Evolutionary conservation across 1,284 basidiomycete genomes (phyloP).

Genomic region (Mrakiaceae sp.): DNA sequence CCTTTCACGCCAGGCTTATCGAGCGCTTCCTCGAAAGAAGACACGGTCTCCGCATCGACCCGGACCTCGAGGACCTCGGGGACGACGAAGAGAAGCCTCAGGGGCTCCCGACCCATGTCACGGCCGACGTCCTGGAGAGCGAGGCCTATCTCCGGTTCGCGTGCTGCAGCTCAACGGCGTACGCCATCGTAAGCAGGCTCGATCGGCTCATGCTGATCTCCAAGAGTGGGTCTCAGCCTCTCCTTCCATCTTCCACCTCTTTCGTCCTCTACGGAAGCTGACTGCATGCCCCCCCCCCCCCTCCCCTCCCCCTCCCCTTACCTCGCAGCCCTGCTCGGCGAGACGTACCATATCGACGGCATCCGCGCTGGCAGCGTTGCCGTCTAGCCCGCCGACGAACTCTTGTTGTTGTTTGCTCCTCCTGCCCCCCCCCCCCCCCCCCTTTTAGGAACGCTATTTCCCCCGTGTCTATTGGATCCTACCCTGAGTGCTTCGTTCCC

Average conservation of each 20-base stretch:
- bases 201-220: conserved; percentile 12
- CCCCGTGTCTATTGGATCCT: too few species aligned
- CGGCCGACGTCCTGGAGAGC: conserved; percentile 11
- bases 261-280: neutral
- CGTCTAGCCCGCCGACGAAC: too few species aligned
- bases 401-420: too few species aligned
- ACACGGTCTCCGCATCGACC: conserved; percentile 6
- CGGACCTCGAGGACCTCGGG: neutral
- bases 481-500: too few species aligned
- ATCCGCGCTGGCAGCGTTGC: neutral
- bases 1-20: neutral
- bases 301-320: neutral
- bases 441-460: too few species aligned
- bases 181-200: conserved; percentile 9
- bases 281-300: neutral
- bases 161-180: conserved; percentile 5
- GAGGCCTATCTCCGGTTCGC: conserved; percentile 14
- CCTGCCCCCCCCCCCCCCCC: too few species aligned
- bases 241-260: neutral
- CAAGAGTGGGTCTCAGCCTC: conserved; percentile 5
- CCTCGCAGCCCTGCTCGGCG: conserved; percentile 11
- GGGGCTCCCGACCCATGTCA: conserved; percentile 2
- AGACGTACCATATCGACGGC: conserved; percentile 13
- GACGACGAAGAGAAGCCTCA: neutral
- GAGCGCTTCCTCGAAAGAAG: neutral